Percentiles rank a stretch among this genome's conserved stretches.
Evolutionary conservation across 345 rosid species (phyloP).

Genomic region (Excoecaria agallocha): DNA sequence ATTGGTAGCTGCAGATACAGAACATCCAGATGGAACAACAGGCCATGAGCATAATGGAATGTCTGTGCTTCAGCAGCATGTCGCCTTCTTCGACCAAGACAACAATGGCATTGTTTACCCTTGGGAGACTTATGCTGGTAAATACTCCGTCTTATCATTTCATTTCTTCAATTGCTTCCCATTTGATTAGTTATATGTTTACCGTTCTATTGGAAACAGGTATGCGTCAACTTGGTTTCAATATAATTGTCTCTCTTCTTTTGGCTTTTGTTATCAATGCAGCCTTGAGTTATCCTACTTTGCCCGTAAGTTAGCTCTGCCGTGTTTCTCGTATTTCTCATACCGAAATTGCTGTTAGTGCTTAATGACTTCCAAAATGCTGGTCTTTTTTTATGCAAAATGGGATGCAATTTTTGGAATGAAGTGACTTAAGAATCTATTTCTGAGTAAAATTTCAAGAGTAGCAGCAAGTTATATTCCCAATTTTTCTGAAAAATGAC

Average conservation of each 20-base stretch:
- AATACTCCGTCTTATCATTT: not conserved
- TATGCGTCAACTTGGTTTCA: constrained; percentile 61
- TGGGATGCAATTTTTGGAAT: too few species aligned
- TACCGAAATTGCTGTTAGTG: too few species aligned
- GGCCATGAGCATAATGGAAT: constrained; percentile 47
- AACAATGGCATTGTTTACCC: constrained; percentile 85
- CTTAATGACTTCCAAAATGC: too few species aligned
- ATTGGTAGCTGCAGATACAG: constrained; percentile 61
- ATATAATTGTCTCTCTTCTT: constrained; percentile 46
- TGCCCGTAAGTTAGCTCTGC: constrained; percentile 43
- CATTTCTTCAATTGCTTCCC: not conserved
- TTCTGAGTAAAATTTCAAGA: too few species aligned
- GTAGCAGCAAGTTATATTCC: too few species aligned
- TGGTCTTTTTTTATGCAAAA: too few species aligned
- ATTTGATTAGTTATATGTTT: not conserved
- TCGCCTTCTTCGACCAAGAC: constrained; percentile 73
- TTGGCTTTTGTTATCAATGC: constrained; percentile 44
- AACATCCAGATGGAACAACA: constrained; percentile 63
- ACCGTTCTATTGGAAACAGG: constrained; percentile 32
- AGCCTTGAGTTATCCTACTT: constrained; percentile 58
- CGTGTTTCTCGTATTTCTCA: not conserved
- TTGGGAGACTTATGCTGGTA: constrained; percentile 92
- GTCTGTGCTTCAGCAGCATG: constrained; percentile 88
- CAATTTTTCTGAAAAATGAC: too few species aligned
- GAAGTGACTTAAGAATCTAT: too few species aligned